A percentile compares a stretch with the other conserved stretches of the same genome.
Evolutionary conservation across 306 rosid genomes (phyloP).

Genomic region (Senna tora): DNA sequence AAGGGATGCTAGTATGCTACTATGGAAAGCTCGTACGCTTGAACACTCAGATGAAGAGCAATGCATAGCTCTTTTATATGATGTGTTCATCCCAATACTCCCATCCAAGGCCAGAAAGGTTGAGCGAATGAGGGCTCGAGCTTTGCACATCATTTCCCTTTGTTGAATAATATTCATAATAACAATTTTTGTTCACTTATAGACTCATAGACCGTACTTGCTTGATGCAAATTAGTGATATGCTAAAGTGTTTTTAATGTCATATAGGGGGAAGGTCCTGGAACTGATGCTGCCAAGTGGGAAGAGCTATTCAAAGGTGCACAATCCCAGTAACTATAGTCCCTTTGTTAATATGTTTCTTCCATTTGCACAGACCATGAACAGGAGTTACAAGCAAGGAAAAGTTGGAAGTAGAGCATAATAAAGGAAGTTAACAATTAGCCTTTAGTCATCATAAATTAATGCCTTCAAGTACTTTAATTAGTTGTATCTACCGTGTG

Average conservation of each 20-base stretch:
- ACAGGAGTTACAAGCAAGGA: background rate
- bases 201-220: background rate
- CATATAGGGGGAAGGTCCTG: constrained; percentile 91
- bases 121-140: too few relatives aligned
- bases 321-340: constrained; percentile 29
- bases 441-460: background rate
- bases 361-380: background rate
- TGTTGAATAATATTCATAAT: background rate
- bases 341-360: background rate
- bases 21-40: too few relatives aligned
- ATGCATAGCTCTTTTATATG: too few relatives aligned
- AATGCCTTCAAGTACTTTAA: background rate
- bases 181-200: constrained; percentile 2
- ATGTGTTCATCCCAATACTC: too few relatives aligned
- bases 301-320: constrained; percentile 66
- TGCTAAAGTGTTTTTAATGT: constrained; percentile 32
- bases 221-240: constrained; percentile 32
- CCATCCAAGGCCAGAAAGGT: too few relatives aligned
- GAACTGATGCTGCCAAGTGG: constrained; percentile 74
- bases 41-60: too few relatives aligned
- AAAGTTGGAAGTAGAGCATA: too few relatives aligned
- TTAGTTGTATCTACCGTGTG: background rate
- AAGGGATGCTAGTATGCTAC: too few relatives aligned
- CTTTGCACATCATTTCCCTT: background rate
- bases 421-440: too few relatives aligned